Evolutionary conservation across 192 early-diverging fungal species (phyloP), one percentile per base, ranked within the genome.

Genomic region (Rhizophlyctis rosea): DNA sequence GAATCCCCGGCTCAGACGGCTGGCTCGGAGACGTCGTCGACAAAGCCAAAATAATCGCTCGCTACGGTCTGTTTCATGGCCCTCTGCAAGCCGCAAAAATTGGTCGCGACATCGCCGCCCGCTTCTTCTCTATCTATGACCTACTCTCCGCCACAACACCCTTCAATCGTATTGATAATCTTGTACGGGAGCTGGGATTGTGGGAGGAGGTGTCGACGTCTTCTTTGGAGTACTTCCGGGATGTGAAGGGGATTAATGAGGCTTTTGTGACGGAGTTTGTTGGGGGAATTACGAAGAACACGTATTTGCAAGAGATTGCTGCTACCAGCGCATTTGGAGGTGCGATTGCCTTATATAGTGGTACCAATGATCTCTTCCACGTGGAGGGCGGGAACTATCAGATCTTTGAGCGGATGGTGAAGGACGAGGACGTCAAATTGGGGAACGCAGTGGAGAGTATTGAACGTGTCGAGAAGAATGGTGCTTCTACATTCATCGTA

Each of bases 231-330:
- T n/a, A n/a, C n/a, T 64, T 50, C 28, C 7, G 61, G 32, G 27
- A 29, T 9, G 11, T 4, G 5, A 67, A 67, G 25, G 47, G 47
- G 2, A 63, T 67, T 32, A 63, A 28, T 59, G 51, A 4, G 14
- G n/a, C 33, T 21, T 67, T 67, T 47, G 34, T 59, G 4, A 39
- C 36, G 21, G 66, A 67, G 35, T 29, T 67, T 4, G 13, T 67
- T 25, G 59, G 66, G 7, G 62, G 61, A 7, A 67, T 67, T 24
- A 59, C 56, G 0, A 62, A 53, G 35, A 67, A 67, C 49, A 63
- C 51, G 23, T 67, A 67, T 27, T 27, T 52, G 7, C 61, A 66
- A 55, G 66, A 67, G 3, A 36, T 51, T 9, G 29, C 18, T 3
- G 50, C 34, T 24, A 48, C 55, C 11, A 34, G 47, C 33, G 47